Percentiles rank a stretch among this genome's conserved stretches.
phyloP scores from a whole-genome alignment of 345 rosid species.

The Microcos paniculata region DNA sequence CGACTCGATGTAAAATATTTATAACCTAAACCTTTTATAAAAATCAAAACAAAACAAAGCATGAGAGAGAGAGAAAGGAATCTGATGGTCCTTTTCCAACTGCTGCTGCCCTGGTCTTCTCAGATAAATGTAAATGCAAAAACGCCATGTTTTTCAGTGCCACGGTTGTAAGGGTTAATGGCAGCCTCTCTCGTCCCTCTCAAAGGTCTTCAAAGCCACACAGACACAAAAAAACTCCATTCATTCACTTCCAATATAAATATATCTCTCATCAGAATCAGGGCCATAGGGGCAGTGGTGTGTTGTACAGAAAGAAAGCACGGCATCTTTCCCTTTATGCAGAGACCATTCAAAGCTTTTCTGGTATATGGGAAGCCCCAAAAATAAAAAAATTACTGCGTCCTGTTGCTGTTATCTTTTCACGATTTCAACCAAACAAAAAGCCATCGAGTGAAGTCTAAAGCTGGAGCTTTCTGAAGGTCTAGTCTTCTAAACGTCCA shows the following conservation, averaged over 20 bases:
- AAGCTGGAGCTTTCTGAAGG: conserved; percentile 2
- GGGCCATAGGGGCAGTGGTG: conserved; percentile 13
- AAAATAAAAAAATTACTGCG: neutral
- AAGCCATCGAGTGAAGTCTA: neutral
- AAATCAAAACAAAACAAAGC: neutral
- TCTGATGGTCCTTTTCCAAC: conserved; percentile 14
- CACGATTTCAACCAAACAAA: conserved; percentile 7
- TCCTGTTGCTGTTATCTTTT: conserved; percentile 7
- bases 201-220: conserved; percentile 25
- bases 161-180: conserved; percentile 35
- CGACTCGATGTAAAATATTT: neutral
- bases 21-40: neutral
- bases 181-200: conserved; percentile 40
- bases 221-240: conserved; percentile 44
- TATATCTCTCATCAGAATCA: conserved; percentile 19
- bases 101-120: conserved; percentile 9
- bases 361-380: neutral
- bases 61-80: conserved; percentile 12
- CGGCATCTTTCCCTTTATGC: conserved; percentile 35
- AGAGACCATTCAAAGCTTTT: conserved; percentile 30
- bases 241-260: conserved; percentile 15
- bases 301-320: conserved; percentile 13
- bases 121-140: conserved; percentile 30
- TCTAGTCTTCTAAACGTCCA: no score
- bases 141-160: conserved; percentile 82